A percentile compares a stretch with the other conserved stretches of the same genome.
These are phyloP conservation scores for Ephemerocybe angulata DNA, from an alignment of 768 basidiomycete species.

Conservation along the genomic window DNA sequence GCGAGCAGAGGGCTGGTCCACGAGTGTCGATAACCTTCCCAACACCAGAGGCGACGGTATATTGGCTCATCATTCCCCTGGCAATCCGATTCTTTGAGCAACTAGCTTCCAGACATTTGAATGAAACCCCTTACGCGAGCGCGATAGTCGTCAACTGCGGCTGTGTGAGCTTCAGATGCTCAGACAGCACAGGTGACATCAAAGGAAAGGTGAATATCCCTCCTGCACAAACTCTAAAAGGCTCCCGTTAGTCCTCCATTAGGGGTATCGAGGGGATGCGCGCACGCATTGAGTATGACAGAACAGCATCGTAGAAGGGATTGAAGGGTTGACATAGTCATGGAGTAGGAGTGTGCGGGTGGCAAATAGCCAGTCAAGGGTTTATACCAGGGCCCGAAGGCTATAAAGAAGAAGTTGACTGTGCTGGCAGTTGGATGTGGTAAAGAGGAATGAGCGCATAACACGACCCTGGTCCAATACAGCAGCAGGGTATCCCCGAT, in stretches of 20 bases:
- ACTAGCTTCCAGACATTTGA: neutral
- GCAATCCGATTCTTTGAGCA: neutral
- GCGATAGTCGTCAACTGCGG: slow-evolving; percentile 77
- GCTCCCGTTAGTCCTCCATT: neutral
- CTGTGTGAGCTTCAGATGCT: slow-evolving; percentile 62
- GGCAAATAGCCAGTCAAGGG: neutral
- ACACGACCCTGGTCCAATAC: neutral
- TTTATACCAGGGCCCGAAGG: neutral
- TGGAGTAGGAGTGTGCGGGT: neutral
- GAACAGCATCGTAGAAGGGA: slow-evolving; percentile 41
- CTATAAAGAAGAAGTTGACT: neutral
- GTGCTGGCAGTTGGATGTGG: slow-evolving; percentile 1
- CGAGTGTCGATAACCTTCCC: slow-evolving; percentile 65
- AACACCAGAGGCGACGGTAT: slow-evolving; percentile 67
- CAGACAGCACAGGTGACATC: slow-evolving; percentile 58
- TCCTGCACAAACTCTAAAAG: slow-evolving; percentile 65
- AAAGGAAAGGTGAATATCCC: slow-evolving; percentile 79
- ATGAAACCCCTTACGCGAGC: slow-evolving; percentile 68
- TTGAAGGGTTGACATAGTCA: neutral
- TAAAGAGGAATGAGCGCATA: slow-evolving; percentile 3
- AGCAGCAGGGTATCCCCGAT: neutral
- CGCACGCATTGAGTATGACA: slow-evolving; percentile 63
- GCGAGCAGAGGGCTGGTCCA: slow-evolving; percentile 67
- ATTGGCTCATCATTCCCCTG: slow-evolving; percentile 83
- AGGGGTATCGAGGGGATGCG: slow-evolving; percentile 12